A percentile compares a stretch with the other conserved stretches of the same genome.
phyloP scores from a whole-genome alignment of 2,329 filamentous ascomycete genomes.

The Blastomyces silverae region DNA sequence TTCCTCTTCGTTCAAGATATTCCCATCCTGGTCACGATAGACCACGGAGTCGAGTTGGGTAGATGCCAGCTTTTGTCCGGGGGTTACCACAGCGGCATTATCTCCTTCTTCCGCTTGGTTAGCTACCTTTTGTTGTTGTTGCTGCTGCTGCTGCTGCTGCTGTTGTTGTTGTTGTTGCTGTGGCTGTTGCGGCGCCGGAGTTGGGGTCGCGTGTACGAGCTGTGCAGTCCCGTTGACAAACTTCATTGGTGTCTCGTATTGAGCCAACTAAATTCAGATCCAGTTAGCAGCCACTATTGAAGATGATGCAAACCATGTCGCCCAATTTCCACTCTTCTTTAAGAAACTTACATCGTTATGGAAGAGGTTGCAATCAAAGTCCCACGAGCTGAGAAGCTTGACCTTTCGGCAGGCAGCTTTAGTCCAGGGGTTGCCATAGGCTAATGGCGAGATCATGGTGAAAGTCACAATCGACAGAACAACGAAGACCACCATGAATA shows the following conservation, averaged over 20 bases:
- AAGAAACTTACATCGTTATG: conserved; percentile 66
- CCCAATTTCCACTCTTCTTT: conserved; percentile 26
- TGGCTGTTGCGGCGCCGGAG: conserved; percentile 18
- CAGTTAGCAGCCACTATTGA: conserved; percentile 2
- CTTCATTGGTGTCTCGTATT: conserved; percentile 34
- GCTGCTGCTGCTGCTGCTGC: conserved; percentile 15
- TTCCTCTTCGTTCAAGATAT: conserved; percentile 74
- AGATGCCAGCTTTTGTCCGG: conserved; percentile 27
- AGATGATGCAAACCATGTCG: not conserved
- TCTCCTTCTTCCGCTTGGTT: conserved; percentile 1
- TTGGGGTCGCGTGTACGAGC: conserved; percentile 20
- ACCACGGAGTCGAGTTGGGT: conserved; percentile 75
- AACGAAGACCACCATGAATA: conserved; percentile 67
- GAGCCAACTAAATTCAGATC: conserved; percentile 30
- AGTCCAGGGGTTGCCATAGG: conserved; percentile 93
- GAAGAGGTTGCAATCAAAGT: conserved; percentile 98
- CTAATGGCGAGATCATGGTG: conserved; percentile 75
- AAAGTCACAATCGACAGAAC: conserved; percentile 69
- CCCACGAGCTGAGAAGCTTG: conserved; percentile 85
- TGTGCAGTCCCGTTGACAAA: conserved; percentile 12
- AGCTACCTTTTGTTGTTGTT: conserved; percentile 26
- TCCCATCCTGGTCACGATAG: conserved; percentile 91
- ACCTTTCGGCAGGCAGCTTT: conserved; percentile 76
- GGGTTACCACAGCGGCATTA: conserved; percentile 28
- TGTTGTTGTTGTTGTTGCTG: too few species aligned